phyloP scores from a whole-genome alignment of 257 asterid genomes.

The Marsdenia floribunda region DNA sequence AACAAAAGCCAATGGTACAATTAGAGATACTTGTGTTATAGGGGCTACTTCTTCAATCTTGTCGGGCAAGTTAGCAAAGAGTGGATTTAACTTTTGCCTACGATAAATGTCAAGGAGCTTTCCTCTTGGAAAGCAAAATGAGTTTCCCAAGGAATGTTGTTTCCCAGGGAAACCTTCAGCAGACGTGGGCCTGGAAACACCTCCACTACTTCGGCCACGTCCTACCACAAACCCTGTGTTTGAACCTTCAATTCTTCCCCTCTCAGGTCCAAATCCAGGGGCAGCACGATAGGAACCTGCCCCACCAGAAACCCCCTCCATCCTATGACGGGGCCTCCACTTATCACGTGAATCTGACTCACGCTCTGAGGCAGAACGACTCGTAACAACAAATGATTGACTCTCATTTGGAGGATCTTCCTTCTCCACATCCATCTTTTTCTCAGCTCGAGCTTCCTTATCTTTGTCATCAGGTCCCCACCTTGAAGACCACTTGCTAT shows the following conservation, averaged over 20 bases:
- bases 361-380: constrained; percentile 67
- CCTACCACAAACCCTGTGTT: constrained; percentile 79
- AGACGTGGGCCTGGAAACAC: constrained; percentile 44
- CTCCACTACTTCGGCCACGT: constrained; percentile 70
- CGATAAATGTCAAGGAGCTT: constrained; percentile 92
- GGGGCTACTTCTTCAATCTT: constrained; percentile 65
- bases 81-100: constrained; percentile 47
- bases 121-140: constrained; percentile 78
- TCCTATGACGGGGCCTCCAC: constrained; percentile 98
- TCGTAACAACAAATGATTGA: constrained; percentile 46
- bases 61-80: constrained; percentile 41
- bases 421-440: constrained; percentile 65
- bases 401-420: constrained; percentile 60
- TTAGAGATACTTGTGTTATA: constrained; percentile 42
- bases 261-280: constrained; percentile 92
- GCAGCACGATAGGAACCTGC: constrained; percentile 75
- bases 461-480: constrained; percentile 99
- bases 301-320: constrained; percentile 70
- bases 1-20: constrained; percentile 84
- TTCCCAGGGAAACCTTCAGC: constrained; percentile 52
- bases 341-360: constrained; percentile 92
- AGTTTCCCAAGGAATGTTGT: constrained; percentile 22
- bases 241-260: constrained; percentile 71
- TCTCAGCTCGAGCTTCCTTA: constrained; percentile 70
- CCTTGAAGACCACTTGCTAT: constrained; percentile 86